phyloP scores from a whole-genome alignment of 371 early-diverging fungal genomes.

The Mucor velutinosus region DNA sequence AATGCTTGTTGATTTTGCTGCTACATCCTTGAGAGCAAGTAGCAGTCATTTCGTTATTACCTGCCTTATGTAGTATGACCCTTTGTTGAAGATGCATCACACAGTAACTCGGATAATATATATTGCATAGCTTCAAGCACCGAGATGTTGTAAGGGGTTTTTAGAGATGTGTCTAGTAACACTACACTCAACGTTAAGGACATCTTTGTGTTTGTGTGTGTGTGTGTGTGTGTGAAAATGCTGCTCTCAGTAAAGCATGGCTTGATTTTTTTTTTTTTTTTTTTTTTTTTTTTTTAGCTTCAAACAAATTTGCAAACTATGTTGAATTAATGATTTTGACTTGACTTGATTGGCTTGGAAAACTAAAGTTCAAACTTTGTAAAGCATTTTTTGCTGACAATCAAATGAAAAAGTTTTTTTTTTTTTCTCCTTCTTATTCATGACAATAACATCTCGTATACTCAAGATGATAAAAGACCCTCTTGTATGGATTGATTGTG shows the following conservation, averaged over 20 bases:
- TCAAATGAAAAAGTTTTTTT: neutral
- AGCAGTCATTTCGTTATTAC: neutral
- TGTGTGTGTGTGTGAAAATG: neutral
- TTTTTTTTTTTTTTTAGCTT: neutral
- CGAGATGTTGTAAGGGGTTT: neutral
- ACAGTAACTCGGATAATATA: neutral
- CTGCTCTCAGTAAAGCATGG: neutral
- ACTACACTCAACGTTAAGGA: neutral
- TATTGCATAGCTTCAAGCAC: neutral
- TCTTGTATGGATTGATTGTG: conserved; percentile 93
- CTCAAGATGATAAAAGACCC: conserved; percentile 50
- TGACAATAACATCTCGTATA: neutral
- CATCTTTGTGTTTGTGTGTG: neutral
- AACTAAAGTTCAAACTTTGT: neutral
- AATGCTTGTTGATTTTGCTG: no score
- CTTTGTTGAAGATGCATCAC: neutral
- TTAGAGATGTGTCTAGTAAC: neutral
- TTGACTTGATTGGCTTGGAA: neutral
- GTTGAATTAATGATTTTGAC: neutral
- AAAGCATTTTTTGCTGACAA: neutral
- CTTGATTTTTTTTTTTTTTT: neutral
- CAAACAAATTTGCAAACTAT: neutral
- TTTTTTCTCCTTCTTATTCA: neutral
- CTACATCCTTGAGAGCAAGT: neutral
- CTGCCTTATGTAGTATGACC: neutral